phyloP scores from a whole-genome alignment of 2,329 filamentous ascomycete genomes.

The Claviceps citrina region DNA sequence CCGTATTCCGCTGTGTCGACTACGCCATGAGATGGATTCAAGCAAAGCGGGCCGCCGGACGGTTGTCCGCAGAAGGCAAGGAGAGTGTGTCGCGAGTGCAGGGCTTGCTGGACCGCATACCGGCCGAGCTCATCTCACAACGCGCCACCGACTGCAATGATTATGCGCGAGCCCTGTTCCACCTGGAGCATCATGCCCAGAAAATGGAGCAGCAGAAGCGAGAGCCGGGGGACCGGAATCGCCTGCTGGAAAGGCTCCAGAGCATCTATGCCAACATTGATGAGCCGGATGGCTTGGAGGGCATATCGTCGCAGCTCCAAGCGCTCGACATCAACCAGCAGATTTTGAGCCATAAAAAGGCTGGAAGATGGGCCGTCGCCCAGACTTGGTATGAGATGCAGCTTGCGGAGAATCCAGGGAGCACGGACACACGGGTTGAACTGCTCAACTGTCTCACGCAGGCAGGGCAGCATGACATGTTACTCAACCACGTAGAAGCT shows the following conservation, averaged over 20 bases:
- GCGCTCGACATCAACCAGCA: constrained; percentile 87
- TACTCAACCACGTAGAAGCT: constrained; percentile 74
- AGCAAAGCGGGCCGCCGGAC: constrained; percentile 36
- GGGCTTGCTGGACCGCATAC: constrained; percentile 45
- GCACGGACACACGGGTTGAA: constrained; percentile 65
- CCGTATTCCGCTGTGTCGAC: constrained; percentile 78
- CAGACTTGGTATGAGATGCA: constrained; percentile 97
- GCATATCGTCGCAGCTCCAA: constrained; percentile 75
- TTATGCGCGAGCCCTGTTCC: constrained; percentile 80
- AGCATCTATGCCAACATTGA: constrained; percentile 96
- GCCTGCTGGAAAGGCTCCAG: constrained; percentile 64
- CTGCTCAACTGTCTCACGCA: constrained; percentile 80
- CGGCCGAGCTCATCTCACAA: constrained; percentile 58
- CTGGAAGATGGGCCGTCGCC: constrained; percentile 82
- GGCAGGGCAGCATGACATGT: constrained; percentile 83
- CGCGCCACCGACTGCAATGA: constrained; percentile 89
- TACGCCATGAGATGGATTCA: constrained; percentile 86
- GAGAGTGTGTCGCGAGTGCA: constrained; percentile 34
- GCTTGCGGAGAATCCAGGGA: constrained; percentile 61
- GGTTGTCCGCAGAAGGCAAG: constrained; percentile 25
- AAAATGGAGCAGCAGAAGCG: constrained; percentile 30
- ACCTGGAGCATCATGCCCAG: constrained; percentile 79
- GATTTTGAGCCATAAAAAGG: constrained; percentile 80
- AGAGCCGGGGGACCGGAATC: constrained; percentile 38
- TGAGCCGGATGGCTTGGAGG: constrained; percentile 90